Base-by-base conservation (phyloP, 2,329 filamentous ascomycete genomes). In the Alternaria sp. region DNA sequence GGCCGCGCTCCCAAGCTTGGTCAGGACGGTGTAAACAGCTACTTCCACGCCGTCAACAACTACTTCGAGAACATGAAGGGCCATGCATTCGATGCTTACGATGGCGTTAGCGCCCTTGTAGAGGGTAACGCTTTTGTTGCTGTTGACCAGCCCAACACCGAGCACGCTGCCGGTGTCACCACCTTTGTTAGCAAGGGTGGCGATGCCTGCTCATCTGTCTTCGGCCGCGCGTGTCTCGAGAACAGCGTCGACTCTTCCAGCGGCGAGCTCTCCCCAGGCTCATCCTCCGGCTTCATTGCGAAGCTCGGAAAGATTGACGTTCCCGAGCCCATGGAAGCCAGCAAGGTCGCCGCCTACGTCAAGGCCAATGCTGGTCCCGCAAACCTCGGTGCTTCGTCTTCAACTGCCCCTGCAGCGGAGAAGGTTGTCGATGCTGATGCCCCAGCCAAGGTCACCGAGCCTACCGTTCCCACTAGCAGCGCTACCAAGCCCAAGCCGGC, bases 51-150 rank as follows among this genome's bases (percentile, higher is more conserved):
- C 6, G 63, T 71, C 49, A 78, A 76, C 55, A 72, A 79, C 57
- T 71, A 67, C 76, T 67, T 83, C 62, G 80, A 79, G 61, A 83
- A 56, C 83, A 86, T 69, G 66, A 68, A 69, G 52, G 72, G 72
- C 28, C 72, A 74, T 72, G 79, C 81, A 23, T 85, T 86, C 62
- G 84, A 83, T 50, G 73, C 81, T 30, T 72, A 69, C 44, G 54
- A 44, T 6, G 71, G 71, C 8, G 66, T 66, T 17, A 67, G 66
- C n/a, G 60, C 70, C 10, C 62, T 73, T 12, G 25, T 84, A 25
- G 83, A 85, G 68, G 83, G 83, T 30, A 84, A 85, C 73, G 78
- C 79, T 59, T 84, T 85, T 69, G 72, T 79, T 45, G 70, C 78
- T 11, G 81, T 84, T 54, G 75, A 76, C 9, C 81, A 78, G 11